Percentiles rank a stretch among this genome's conserved stretches.
Conservation (phyloP, 805 yeast species). For the Candida montana region DNA sequence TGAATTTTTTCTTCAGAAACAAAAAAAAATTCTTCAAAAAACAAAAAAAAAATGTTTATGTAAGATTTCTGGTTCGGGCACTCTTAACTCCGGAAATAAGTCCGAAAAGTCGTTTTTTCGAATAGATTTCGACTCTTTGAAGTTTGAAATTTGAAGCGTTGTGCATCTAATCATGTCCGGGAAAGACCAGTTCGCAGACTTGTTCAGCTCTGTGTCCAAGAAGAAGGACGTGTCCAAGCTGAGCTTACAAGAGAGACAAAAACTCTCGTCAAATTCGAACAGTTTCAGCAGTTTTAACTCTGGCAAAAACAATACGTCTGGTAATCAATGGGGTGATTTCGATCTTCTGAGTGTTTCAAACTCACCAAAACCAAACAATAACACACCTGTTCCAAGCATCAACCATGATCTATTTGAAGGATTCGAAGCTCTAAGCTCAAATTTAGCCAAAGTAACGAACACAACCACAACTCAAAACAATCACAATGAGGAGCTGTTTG, state of each 20-base stretch:
- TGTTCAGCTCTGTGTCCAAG: constrained; percentile 19
- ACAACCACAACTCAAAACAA: not conserved
- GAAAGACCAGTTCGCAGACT: constrained; percentile 25
- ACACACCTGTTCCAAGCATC: not conserved
- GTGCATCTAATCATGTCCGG: too few species aligned
- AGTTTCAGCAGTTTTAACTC: not conserved
- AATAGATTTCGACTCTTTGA: not conserved
- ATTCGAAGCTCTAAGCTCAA: constrained; percentile 12
- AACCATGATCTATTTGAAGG: constrained; percentile 20
- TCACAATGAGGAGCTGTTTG: constrained; percentile 15
- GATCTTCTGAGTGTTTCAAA: constrained; percentile 28
- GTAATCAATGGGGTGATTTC: constrained; percentile 30
- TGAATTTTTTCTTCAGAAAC: constrained; percentile 5
- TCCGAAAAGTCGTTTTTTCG: too few species aligned
- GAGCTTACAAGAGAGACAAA: constrained; percentile 32
- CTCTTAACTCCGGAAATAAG: not conserved
- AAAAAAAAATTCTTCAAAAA: not conserved
- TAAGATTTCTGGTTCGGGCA: not conserved
- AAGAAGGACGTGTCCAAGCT: constrained; percentile 25
- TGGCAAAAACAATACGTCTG: not conserved
- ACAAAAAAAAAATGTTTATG: too few species aligned
- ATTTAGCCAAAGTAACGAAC: constrained; percentile 2
- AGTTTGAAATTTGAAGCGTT: not conserved
- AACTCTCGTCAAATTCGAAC: constrained; percentile 7
- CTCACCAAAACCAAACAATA: not conserved